These are phyloP conservation scores for Russula olivacea DNA, from an alignment of 768 basidiomycete species.

Conservation along the genomic window DNA sequence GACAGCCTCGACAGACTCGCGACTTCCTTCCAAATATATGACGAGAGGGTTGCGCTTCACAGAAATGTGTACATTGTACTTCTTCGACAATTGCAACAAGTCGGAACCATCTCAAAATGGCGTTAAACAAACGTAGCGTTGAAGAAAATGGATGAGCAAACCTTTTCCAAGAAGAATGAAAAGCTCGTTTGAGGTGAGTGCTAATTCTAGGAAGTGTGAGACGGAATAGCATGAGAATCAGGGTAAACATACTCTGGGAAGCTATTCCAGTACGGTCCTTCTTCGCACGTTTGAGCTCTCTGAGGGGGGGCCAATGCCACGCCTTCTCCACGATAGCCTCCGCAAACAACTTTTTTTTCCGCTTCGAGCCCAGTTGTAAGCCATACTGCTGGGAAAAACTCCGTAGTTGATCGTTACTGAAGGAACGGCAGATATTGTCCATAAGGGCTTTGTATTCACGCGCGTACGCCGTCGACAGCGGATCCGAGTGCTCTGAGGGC, in stretches of 20 bases:
- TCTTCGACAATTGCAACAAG: slow-evolving; percentile 51
- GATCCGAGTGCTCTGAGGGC: slow-evolving; percentile 37
- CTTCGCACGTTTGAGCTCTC: slow-evolving; percentile 44
- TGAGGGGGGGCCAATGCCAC: slow-evolving; percentile 66
- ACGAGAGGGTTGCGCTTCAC: slow-evolving; percentile 51
- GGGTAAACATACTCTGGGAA: slow-evolving; percentile 39
- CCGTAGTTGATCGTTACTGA: slow-evolving; percentile 56
- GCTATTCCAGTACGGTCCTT: slow-evolving; percentile 46
- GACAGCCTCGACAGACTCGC: slow-evolving; percentile 46
- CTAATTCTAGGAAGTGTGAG: slow-evolving; percentile 40
- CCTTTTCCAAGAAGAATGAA: slow-evolving; percentile 73
- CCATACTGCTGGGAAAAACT: slow-evolving; percentile 47
- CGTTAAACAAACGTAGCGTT: slow-evolving; percentile 12
- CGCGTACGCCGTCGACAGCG: slow-evolving; percentile 45
- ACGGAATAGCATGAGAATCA: slow-evolving; percentile 1
- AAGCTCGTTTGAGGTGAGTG: slow-evolving; percentile 51
- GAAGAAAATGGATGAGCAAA: slow-evolving; percentile 28
- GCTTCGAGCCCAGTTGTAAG: slow-evolving; percentile 29
- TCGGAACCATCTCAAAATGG: slow-evolving; percentile 52
- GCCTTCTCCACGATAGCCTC: slow-evolving; percentile 53
- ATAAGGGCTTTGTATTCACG: slow-evolving; percentile 48
- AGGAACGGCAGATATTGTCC: slow-evolving; percentile 51
- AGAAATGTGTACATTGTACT: slow-evolving; percentile 57
- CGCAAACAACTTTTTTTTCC: slow-evolving; percentile 39
- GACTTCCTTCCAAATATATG: slow-evolving; percentile 53